phyloP scores from a whole-genome alignment of 495 filamentous ascomycete genomes.

The Neurospora sp. region DNA sequence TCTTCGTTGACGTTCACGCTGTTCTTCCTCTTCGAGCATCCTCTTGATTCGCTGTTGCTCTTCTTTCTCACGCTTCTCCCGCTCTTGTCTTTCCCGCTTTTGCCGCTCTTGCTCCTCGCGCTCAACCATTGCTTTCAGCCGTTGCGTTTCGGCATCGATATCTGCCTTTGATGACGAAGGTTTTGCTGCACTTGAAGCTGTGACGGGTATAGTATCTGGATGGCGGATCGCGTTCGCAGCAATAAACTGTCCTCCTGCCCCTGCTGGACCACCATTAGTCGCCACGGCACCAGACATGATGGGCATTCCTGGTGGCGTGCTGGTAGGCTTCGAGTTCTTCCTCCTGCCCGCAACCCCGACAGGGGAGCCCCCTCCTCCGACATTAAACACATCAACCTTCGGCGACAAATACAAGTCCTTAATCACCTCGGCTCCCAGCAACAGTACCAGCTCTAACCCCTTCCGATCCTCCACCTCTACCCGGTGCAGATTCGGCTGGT shows the following conservation, averaged over 20 bases:
- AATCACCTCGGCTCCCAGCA: conserved; percentile 78
- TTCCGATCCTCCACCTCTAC: conserved; percentile 94
- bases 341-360: conserved; percentile 15
- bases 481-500: conserved; percentile 82
- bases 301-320: conserved; percentile 5
- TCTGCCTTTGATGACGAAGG: conserved; percentile 38
- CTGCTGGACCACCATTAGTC: neutral
- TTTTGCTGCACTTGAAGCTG: neutral
- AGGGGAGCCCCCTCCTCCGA: conserved; percentile 35
- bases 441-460: conserved; percentile 77
- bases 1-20: conserved; percentile 47
- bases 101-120: conserved; percentile 44
- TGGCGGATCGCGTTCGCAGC: neutral
- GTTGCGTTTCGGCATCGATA: conserved; percentile 54
- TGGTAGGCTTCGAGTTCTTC: conserved; percentile 35
- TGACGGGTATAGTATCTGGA: neutral
- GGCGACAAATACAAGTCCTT: conserved; percentile 72
- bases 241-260: neutral
- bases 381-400: conserved; percentile 67
- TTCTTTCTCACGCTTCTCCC: conserved; percentile 41
- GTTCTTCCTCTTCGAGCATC: conserved; percentile 70
- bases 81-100: conserved; percentile 21
- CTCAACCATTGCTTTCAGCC: conserved; percentile 46
- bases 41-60: conserved; percentile 63
- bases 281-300: conserved; percentile 25